Percentiles rank a stretch among this genome's conserved stretches.
These are phyloP conservation scores for Myxozyma geophila DNA, from an alignment of 805 yeast species.

Conservation along the genomic window DNA sequence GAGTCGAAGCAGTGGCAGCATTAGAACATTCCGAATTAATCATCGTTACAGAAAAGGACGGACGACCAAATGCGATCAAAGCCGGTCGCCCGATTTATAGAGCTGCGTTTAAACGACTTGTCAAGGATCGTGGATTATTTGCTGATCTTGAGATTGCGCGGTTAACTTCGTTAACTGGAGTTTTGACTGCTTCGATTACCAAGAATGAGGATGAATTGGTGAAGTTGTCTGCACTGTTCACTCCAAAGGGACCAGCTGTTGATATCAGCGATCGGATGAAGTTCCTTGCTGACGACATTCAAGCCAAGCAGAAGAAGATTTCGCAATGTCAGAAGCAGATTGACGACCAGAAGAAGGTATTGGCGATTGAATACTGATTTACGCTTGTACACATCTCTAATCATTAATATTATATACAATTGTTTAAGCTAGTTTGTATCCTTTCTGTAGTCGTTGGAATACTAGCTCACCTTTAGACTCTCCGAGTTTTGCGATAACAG, in stretches of 20 bases:
- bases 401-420: background rate
- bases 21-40: conserved; percentile 82
- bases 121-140: conserved; percentile 59
- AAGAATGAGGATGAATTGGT: conserved; percentile 73
- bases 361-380: conserved; percentile 22
- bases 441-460: conserved; percentile 21
- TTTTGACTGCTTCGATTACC: conserved; percentile 65
- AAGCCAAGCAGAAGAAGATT: conserved; percentile 59
- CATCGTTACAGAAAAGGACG: conserved; percentile 72
- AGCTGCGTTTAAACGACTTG: conserved; percentile 75
- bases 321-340: conserved; percentile 51
- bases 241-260: conserved; percentile 48
- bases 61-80: conserved; percentile 59
- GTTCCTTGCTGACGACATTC: conserved; percentile 71
- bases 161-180: conserved; percentile 56
- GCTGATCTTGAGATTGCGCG: conserved; percentile 69
- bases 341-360: conserved; percentile 37
- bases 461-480: conserved; percentile 14
- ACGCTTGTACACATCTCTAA: background rate
- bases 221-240: conserved; percentile 17
- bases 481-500: conserved; percentile 17
- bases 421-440: conserved; percentile 16
- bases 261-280: conserved; percentile 64
- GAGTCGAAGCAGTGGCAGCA: conserved; percentile 54
- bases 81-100: conserved; percentile 86